A percentile compares a stretch with the other conserved stretches of the same genome.
Evolutionary conservation across 768 basidiomycete species (phyloP).

Genomic region (Mycena leptocephala): DNA sequence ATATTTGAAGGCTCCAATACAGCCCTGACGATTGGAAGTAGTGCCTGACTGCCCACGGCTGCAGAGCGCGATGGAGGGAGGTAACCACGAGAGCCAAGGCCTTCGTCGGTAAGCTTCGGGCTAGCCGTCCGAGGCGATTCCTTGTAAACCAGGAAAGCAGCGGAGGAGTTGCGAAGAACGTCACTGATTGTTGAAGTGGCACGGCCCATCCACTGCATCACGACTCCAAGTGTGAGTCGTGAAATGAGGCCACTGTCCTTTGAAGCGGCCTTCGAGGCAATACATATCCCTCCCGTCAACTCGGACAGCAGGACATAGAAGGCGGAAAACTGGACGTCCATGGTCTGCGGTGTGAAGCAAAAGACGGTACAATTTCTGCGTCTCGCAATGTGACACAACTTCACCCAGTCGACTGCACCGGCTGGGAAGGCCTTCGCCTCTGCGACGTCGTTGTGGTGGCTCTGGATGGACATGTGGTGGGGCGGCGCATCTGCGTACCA

Average conservation of each 20-base stretch:
- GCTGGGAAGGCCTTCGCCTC: constrained; percentile 41
- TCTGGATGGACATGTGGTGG: constrained; percentile 37
- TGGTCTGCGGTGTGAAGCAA: constrained; percentile 34
- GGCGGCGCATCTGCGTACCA: constrained; percentile 50
- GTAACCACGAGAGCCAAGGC: constrained; percentile 35
- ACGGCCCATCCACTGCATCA: constrained; percentile 47
- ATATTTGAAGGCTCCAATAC: constrained; percentile 26
- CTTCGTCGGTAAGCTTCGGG: constrained; percentile 35
- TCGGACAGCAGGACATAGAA: constrained; percentile 43
- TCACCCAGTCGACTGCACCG: constrained; percentile 46
- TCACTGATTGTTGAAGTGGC: constrained; percentile 25
- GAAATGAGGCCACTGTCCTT: constrained; percentile 37
- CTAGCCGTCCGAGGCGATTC: constrained; percentile 31
- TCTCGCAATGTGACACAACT: constrained; percentile 39
- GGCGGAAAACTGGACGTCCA: constrained; percentile 11
- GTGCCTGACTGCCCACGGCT: neutral
- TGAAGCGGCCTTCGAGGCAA: constrained; percentile 28
- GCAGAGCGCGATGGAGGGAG: constrained; percentile 32
- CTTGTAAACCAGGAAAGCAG: constrained; percentile 29
- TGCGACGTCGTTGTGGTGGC: constrained; percentile 33
- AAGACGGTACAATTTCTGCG: constrained; percentile 42
- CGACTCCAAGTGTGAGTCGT: constrained; percentile 41
- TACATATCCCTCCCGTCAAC: constrained; percentile 42
- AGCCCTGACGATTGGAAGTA: constrained; percentile 9
- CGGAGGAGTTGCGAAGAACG: constrained; percentile 20